phyloP scores from a whole-genome alignment of 257 asterid species.

The Petunia secreta region DNA sequence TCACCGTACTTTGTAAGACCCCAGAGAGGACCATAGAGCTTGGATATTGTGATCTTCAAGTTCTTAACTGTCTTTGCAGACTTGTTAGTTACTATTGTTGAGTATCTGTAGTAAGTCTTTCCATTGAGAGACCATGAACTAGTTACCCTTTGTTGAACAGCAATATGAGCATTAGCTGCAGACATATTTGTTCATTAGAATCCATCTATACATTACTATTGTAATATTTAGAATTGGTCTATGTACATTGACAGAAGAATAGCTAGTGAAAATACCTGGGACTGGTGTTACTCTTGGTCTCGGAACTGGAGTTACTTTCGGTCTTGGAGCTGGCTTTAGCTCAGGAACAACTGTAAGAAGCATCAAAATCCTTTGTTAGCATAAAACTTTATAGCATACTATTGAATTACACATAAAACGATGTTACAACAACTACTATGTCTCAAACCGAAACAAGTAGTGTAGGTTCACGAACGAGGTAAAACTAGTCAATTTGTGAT shows the following conservation, averaged over 20 bases:
- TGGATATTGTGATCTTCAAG: constrained; percentile 62
- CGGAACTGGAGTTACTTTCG: constrained; percentile 43
- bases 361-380: constrained; percentile 43
- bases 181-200: constrained; percentile 39
- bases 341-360: constrained; percentile 19
- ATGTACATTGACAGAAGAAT: background rate
- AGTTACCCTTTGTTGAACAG: constrained; percentile 60
- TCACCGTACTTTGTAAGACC: constrained; percentile 76
- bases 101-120: constrained; percentile 77
- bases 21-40: constrained; percentile 94
- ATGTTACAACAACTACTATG: background rate
- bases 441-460: background rate
- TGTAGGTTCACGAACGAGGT: background rate
- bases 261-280: constrained; percentile 55
- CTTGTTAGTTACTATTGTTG: constrained; percentile 66
- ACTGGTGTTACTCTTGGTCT: constrained; percentile 49
- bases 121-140: constrained; percentile 73
- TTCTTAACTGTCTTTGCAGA: constrained; percentile 76
- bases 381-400: background rate
- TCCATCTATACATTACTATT: background rate
- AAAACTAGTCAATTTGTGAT: background rate
- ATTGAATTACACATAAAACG: background rate
- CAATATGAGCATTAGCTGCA: constrained; percentile 46
- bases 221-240: background rate
- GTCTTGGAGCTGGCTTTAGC: constrained; percentile 46